Evolutionary conservation across 371 early-diverging fungal species (phyloP), one percentile per base, ranked within the genome.

Genomic region (Phascolomyces articulosus): DNA sequence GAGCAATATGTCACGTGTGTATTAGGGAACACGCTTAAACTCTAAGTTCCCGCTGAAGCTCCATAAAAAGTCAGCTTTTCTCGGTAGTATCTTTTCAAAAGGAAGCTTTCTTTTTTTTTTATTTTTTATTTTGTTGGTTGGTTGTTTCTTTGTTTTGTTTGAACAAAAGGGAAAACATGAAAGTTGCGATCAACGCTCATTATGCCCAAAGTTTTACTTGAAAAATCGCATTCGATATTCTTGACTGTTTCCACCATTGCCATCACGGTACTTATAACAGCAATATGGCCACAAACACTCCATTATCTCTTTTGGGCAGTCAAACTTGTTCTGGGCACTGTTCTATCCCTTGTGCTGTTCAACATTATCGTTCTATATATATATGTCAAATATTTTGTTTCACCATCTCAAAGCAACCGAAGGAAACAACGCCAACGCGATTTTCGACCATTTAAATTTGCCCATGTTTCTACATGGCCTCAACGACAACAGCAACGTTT

Each of bases 351-450:
- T 49, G 49, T 78, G 4, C 47, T 68, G 13, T 61, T 77, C 23
- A 78, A 78, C 61, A 66, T 75, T 13, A 28, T 67, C 18, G 71
- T 82, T 11, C 68, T 78, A 3, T 77, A 69, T 56, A 70, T 77
- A 26, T 82, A 82, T 63, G 61, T 77, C 34, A 74, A 72, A 58
- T 78, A 78, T 41, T 55, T 82, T 60, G 64, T 82, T 10, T 65
- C 74, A 15, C 51, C 51, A 20, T 51, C 51, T 24, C 51, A 51
- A 51, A 40, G 31, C 18, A 29, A 40, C 1, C 34, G 44, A 21
- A 41, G 61, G 13, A 53, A 41, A 21, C 41, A 58, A 29, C 65
- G 44, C 20, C 34, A 56, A 8, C 59, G 49, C 29, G 54, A 63
- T 24, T 79, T 75, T 59, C 67, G 55, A 31, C 72, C 79, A 11